These are phyloP conservation scores for Orbilia ellipsospora DNA, from an alignment of 2,329 filamentous ascomycete species.

Conservation along the genomic window DNA sequence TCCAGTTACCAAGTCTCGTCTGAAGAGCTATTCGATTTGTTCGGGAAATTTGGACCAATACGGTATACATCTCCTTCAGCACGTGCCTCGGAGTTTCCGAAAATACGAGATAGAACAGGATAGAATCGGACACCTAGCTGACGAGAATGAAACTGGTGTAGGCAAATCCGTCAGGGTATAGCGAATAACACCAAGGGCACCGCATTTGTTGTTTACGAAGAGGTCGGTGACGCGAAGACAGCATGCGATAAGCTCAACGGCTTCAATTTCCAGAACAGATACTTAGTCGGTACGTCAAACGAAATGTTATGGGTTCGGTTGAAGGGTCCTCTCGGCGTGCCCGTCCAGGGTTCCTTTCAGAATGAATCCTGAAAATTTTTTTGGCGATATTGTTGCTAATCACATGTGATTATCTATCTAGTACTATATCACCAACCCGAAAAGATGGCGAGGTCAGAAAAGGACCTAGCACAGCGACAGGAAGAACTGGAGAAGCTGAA, in stretches of 20 bases:
- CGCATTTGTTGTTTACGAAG: slow-evolving; percentile 98
- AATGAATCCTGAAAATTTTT: neutral
- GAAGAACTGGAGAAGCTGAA: slow-evolving; percentile 99
- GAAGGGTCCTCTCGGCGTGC: neutral
- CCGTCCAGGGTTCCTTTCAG: neutral
- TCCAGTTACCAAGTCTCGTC: slow-evolving; percentile 98
- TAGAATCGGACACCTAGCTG: neutral
- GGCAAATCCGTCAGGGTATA: slow-evolving; percentile 98
- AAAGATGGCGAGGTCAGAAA: slow-evolving; percentile 86
- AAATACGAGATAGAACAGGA: slow-evolving; percentile 1
- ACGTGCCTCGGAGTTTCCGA: neutral
- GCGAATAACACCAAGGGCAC: slow-evolving; percentile 97
- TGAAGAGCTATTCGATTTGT: slow-evolving; percentile 98
- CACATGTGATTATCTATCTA: slow-evolving; percentile 59
- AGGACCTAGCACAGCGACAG: slow-evolving; percentile 91
- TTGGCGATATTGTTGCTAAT: neutral
- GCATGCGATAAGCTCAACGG: slow-evolving; percentile 99
- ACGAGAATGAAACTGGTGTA: slow-evolving; percentile 62
- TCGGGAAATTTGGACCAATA: slow-evolving; percentile 96
- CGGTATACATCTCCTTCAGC: slow-evolving; percentile 72
- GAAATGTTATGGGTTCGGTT: slow-evolving; percentile 41
- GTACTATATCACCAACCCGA: slow-evolving; percentile 82
- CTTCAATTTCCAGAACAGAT: slow-evolving; percentile 99
- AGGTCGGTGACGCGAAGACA: slow-evolving; percentile 98
- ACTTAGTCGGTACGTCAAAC: slow-evolving; percentile 86